A percentile compares a stretch with the other conserved stretches of the same genome.
phyloP scores from a whole-genome alignment of 192 early-diverging fungal species.

The Oehlia diaphana region DNA sequence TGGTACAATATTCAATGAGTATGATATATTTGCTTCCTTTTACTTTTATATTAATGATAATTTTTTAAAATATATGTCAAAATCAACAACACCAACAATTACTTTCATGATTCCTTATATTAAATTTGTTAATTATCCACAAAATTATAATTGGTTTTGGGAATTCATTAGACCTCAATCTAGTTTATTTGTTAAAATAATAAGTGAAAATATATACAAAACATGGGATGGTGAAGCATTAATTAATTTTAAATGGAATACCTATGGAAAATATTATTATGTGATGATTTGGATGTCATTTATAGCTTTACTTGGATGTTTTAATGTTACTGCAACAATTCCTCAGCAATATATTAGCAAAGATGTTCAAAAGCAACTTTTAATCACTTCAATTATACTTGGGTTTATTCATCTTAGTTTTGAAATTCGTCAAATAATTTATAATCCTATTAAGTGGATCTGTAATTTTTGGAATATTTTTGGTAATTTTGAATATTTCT shows the following conservation, averaged over 20 bases:
- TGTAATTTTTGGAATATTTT: not conserved
- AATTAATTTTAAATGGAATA: slow-evolving; percentile 12
- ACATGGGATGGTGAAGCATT: slow-evolving; percentile 11
- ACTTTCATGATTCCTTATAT: not conserved
- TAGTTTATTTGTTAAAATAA: not conserved
- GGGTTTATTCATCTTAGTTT: not conserved
- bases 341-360: not conserved
- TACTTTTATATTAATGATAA: too few species aligned
- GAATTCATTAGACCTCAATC: not conserved
- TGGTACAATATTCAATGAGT: too few species aligned
- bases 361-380: not conserved
- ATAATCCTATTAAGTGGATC: not conserved
- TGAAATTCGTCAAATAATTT: slow-evolving; percentile 14
- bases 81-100: too few species aligned
- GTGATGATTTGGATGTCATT: not conserved
- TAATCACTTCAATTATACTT: not conserved
- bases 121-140: not conserved
- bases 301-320: slow-evolving; percentile 2
- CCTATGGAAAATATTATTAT: slow-evolving; percentile 8
- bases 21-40: too few species aligned
- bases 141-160: not conserved
- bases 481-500: not conserved
- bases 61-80: too few species aligned
- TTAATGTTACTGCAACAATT: not conserved
- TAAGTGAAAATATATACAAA: not conserved